These are phyloP conservation scores for Glaciozyma antarctica DNA, from an alignment of 768 basidiomycete species.

Conservation along the genomic window DNA sequence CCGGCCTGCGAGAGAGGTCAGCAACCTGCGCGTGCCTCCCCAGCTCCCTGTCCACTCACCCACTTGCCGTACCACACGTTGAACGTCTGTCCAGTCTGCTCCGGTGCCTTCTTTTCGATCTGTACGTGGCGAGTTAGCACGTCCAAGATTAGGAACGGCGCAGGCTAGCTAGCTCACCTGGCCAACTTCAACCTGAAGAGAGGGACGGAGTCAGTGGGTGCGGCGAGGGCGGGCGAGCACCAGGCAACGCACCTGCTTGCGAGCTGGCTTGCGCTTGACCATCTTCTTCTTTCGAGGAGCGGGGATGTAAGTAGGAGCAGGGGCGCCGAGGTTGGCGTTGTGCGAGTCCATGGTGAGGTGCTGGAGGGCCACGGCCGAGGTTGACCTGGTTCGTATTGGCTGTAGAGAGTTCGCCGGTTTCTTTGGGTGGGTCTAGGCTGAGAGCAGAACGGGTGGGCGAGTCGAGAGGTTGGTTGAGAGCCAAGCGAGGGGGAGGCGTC, in stretches of 20 bases:
- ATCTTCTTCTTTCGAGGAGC: constrained; percentile 15
- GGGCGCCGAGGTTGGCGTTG: not conserved
- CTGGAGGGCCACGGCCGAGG: too few relatives aligned
- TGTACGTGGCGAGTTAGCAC: not conserved
- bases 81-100: constrained; percentile 23
- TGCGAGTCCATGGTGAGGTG: not conserved
- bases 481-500: too few relatives aligned
- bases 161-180: not conserved
- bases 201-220: not conserved
- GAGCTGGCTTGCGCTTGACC: constrained; percentile 34
- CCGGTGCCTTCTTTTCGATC: constrained; percentile 28
- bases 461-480: too few relatives aligned
- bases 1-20: constrained; percentile 55
- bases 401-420: too few relatives aligned
- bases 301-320: not conserved
- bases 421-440: too few relatives aligned
- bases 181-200: constrained; percentile 26
- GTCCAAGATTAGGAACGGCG: too few relatives aligned
- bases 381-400: too few relatives aligned
- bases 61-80: constrained; percentile 97
- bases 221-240: not conserved
- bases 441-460: too few relatives aligned
- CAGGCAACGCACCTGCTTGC: constrained; percentile 26
- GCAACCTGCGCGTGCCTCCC: not conserved
- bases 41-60: constrained; percentile 45